Evolutionary conservation across 805 yeast species (phyloP).

Genomic region (Wickerhamiella vanderwaltii): DNA sequence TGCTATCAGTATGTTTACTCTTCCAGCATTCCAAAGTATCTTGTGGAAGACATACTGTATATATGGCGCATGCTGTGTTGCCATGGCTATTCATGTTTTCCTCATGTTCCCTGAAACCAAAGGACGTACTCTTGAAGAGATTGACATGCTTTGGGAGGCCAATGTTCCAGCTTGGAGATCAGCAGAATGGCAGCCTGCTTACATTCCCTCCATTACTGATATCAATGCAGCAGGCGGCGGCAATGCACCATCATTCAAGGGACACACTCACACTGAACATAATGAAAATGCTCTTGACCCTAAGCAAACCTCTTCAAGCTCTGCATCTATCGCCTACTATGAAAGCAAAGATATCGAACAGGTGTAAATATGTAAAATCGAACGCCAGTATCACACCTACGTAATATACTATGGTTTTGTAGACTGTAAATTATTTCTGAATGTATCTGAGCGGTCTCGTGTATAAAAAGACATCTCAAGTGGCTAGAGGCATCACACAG

Average conservation of each 20-base stretch:
- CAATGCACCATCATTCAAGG: slow-evolving; percentile 21
- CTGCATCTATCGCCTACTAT: too few relatives aligned
- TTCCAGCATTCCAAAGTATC: slow-evolving; percentile 60
- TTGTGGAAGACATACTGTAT: slow-evolving; percentile 55
- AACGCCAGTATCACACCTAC: too few relatives aligned
- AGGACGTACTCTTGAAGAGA: slow-evolving; percentile 55
- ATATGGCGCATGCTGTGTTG: slow-evolving; percentile 58
- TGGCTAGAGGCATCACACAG: too few relatives aligned
- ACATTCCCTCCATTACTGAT: slow-evolving; percentile 15
- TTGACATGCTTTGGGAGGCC: slow-evolving; percentile 44
- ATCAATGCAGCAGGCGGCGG: slow-evolving; percentile 23
- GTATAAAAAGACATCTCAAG: too few relatives aligned
- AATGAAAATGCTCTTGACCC: too few relatives aligned
- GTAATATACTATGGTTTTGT: too few relatives aligned
- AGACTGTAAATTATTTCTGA: too few relatives aligned
- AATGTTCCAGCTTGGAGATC: slow-evolving; percentile 21
- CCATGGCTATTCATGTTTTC: slow-evolving; percentile 46
- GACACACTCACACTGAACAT: neutral
- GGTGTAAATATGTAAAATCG: too few relatives aligned
- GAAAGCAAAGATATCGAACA: too few relatives aligned
- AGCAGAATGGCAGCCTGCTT: slow-evolving; percentile 16
- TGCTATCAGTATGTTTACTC: slow-evolving; percentile 57
- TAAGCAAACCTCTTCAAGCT: too few relatives aligned
- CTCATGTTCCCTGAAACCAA: slow-evolving; percentile 52
- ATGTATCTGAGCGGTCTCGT: too few relatives aligned